Conservation (phyloP, 208 protist species). For the Blastocrithidia nonstop region DNA sequence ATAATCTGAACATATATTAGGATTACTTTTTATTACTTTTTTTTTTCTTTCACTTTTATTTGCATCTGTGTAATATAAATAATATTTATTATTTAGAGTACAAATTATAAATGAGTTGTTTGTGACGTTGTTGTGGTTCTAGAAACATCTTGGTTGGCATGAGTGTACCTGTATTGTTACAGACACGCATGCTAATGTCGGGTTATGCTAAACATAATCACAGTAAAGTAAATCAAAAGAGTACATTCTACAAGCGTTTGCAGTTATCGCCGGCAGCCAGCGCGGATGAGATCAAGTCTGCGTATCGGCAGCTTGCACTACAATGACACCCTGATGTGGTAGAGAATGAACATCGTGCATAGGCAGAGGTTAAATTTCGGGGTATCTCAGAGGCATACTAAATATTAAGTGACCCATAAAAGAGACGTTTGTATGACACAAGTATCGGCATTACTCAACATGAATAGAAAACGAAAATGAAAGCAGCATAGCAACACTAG, state of each 20-base stretch:
- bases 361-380: slow-evolving; percentile 65
- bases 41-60: slow-evolving; percentile 1
- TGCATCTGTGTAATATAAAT: not conserved
- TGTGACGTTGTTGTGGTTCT: too few species aligned
- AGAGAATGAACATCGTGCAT: slow-evolving; percentile 27
- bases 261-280: slow-evolving; percentile 46
- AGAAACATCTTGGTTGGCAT: too few species aligned
- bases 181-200: too few species aligned
- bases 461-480: not conserved
- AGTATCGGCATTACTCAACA: slow-evolving; percentile 14
- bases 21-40: not conserved
- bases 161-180: too few species aligned
- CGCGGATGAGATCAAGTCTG: slow-evolving; percentile 71
- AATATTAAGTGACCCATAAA: slow-evolving; percentile 86
- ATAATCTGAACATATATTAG: not conserved
- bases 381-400: slow-evolving; percentile 91
- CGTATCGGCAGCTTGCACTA: slow-evolving; percentile 64
- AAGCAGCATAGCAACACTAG: not conserved
- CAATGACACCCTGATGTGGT: slow-evolving; percentile 76
- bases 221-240: too few species aligned
- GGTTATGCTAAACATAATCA: too few species aligned
- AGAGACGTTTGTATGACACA: slow-evolving; percentile 88
- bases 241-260: slow-evolving; percentile 56
- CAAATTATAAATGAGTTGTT: too few species aligned
- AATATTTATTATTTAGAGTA: not conserved